Evolutionary conservation across 805 yeast species (phyloP).

Genomic region (Yamadazyma kitorensis): DNA sequence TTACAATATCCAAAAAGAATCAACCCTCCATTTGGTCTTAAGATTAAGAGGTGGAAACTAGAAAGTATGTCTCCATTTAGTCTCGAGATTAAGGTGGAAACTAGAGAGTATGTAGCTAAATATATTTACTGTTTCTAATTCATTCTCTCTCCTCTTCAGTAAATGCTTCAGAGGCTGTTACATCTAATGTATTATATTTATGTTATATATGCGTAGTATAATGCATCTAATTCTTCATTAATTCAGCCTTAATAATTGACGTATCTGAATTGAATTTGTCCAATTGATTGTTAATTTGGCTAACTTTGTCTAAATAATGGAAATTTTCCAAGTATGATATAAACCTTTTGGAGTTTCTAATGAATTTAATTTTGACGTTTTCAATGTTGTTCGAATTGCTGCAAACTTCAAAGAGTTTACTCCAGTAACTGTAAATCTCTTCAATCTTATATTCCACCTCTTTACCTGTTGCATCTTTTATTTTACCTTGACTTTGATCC

Average conservation of each 20-base stretch:
- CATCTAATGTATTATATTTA: background rate
- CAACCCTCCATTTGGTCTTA: slow-evolving; percentile 90
- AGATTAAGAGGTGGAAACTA: slow-evolving; percentile 91
- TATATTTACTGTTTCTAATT: slow-evolving; percentile 1
- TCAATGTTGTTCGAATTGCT: slow-evolving; percentile 47
- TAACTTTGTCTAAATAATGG: slow-evolving; percentile 12
- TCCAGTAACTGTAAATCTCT: slow-evolving; percentile 25
- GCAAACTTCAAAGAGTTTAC: slow-evolving; percentile 23
- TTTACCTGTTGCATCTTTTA: too few relatives aligned
- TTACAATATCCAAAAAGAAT: slow-evolving; percentile 97
- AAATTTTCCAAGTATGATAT: slow-evolving; percentile 15
- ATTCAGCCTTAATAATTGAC: slow-evolving; percentile 43
- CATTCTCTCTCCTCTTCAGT: background rate
- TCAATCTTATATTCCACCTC: slow-evolving; percentile 8
- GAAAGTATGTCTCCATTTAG: too few relatives aligned
- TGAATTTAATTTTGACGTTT: slow-evolving; percentile 54
- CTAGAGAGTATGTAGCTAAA: slow-evolving; percentile 1
- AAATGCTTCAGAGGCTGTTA: background rate
- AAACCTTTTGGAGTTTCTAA: slow-evolving; percentile 26
- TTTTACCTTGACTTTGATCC: too few relatives aligned
- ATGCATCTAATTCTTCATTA: slow-evolving; percentile 6
- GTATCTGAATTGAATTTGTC: slow-evolving; percentile 28
- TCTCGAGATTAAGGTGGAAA: too few relatives aligned
- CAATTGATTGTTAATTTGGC: slow-evolving; percentile 14
- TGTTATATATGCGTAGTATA: background rate